Evolutionary conservation across 305 asterid species (phyloP).

Genomic region (Fraxinus xanthoxyloides): DNA sequence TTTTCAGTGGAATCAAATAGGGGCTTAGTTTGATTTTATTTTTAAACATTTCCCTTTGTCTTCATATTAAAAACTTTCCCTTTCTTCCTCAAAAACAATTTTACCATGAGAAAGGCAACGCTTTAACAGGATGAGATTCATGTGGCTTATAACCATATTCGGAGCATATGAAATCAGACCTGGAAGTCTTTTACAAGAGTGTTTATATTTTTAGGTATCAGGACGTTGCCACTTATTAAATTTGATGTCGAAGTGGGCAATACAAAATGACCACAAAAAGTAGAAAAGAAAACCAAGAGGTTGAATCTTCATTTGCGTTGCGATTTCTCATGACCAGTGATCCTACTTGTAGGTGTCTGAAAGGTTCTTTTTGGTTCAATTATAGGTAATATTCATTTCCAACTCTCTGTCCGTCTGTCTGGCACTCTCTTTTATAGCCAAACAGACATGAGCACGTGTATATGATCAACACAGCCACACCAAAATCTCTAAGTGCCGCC

Average conservation of each 20-base stretch:
- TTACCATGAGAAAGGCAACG: background rate
- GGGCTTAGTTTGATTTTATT: background rate
- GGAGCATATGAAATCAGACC: background rate
- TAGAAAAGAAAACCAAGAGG: background rate
- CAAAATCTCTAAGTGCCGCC: background rate
- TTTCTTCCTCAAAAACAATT: background rate
- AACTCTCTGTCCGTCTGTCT: background rate
- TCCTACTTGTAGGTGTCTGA: background rate
- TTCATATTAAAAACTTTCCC: background rate
- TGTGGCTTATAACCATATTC: background rate
- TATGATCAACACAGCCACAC: background rate
- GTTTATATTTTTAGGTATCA: background rate
- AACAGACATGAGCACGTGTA: background rate
- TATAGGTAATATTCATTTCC: background rate
- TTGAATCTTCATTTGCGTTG: background rate
- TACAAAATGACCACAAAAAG: background rate
- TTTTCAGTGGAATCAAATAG: background rate
- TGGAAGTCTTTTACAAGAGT: background rate
- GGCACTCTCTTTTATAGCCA: background rate
- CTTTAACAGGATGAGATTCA: background rate
- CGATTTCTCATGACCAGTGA: background rate
- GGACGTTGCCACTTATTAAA: background rate
- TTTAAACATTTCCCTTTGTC: background rate
- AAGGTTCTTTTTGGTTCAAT: background rate
- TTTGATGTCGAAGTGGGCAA: background rate